Conservation (phyloP, 495 filamentous ascomycete genomes). For the Aspergillus hancockii region DNA sequence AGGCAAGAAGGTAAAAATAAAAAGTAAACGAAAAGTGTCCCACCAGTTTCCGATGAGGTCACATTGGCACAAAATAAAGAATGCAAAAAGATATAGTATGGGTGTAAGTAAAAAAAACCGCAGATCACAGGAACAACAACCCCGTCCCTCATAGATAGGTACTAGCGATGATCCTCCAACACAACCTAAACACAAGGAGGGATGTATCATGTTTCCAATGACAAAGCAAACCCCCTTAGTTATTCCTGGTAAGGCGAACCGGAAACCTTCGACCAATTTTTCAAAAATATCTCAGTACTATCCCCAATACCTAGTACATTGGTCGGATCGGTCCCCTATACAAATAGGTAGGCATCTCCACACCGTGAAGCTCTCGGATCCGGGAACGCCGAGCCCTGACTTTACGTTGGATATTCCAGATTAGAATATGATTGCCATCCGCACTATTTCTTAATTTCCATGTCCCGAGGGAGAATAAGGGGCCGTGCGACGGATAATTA, state of each 20-base stretch:
- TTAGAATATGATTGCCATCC: background rate
- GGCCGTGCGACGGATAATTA: background rate
- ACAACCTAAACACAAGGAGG: background rate
- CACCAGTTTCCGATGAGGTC: constrained; percentile 11
- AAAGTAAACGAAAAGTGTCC: background rate
- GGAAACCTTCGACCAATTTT: background rate
- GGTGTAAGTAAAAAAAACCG: background rate
- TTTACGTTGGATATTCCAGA: background rate
- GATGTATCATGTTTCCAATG: background rate
- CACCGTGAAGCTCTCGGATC: background rate
- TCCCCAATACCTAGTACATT: too few relatives aligned
- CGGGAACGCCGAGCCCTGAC: background rate
- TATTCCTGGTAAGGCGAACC: background rate
- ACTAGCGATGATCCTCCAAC: background rate
- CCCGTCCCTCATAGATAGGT: background rate
- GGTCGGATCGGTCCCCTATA: too few relatives aligned
- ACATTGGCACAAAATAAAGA: constrained; percentile 4
- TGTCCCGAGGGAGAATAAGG: background rate
- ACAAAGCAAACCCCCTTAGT: background rate
- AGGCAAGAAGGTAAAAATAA: constrained; percentile 1
- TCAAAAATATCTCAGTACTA: too few relatives aligned
- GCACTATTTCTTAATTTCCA: background rate
- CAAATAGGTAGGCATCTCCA: too few relatives aligned
- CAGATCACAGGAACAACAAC: background rate
- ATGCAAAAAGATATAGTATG: background rate